phyloP scores from a whole-genome alignment of 176 grass and related monocot species.

The Oryza meyeriana region DNA sequence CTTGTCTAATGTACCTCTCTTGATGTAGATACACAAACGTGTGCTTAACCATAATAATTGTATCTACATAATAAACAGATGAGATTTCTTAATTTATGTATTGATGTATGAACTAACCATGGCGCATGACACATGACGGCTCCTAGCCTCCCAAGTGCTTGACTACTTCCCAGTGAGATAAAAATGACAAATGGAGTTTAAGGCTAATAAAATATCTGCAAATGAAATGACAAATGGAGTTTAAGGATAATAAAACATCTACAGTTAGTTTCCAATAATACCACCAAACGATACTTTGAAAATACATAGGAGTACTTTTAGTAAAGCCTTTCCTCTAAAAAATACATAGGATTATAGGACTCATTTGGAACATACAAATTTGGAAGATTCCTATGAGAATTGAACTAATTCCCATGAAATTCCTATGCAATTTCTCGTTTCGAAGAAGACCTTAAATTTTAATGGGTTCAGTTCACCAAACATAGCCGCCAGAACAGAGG shows the following conservation, averaged over 20 bases:
- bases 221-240: neutral
- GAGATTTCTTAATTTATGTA: neutral
- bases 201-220: neutral
- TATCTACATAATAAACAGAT: neutral
- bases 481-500: slow-evolving; percentile 20
- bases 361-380: too few relatives aligned
- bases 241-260: neutral
- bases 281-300: too few relatives aligned
- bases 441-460: neutral
- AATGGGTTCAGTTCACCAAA: slow-evolving; percentile 23
- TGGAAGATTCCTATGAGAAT: neutral
- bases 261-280: neutral
- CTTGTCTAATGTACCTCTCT: slow-evolving; percentile 1
- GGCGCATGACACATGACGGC: neutral
- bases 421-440: neutral
- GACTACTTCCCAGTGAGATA: neutral
- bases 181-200: neutral
- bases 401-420: neutral
- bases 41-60: neutral
- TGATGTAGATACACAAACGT: slow-evolving; percentile 3
- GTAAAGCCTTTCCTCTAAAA: too few relatives aligned
- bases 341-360: neutral
- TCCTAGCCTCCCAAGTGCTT: too few relatives aligned
- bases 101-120: neutral
- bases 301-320: neutral